phyloP scores from a whole-genome alignment of 192 early-diverging fungal genomes.

The Podila epicladia region DNA sequence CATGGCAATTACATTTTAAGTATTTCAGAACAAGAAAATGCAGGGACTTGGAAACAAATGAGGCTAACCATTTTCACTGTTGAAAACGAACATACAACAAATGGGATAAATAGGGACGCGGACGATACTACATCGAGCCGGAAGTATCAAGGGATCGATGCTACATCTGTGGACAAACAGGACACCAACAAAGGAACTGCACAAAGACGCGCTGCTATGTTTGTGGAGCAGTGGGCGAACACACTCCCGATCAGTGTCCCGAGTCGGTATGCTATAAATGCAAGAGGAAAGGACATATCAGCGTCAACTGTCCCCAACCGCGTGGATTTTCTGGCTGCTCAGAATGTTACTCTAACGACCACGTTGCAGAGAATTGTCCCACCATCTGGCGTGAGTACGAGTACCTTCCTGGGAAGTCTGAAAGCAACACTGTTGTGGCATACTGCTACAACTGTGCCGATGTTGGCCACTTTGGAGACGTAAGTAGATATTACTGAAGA shows the following conservation, averaged over 20 bases:
- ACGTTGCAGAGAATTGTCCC: constrained; percentile 38
- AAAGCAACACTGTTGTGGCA: background rate
- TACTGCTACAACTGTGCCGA: constrained; percentile 46
- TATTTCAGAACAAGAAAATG: background rate
- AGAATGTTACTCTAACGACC: constrained; percentile 9
- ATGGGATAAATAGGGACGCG: constrained; percentile 4
- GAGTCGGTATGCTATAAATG: constrained; percentile 22
- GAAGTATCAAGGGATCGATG: background rate
- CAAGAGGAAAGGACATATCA: constrained; percentile 31
- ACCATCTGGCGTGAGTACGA: constrained; percentile 38
- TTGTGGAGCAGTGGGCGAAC: constrained; percentile 30
- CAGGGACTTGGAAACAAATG: too few relatives aligned
- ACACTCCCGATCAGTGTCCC: constrained; percentile 9
- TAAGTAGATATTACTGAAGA: background rate
- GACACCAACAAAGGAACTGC: constrained; percentile 22
- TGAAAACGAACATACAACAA: too few relatives aligned
- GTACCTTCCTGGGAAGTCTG: background rate
- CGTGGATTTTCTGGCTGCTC: constrained; percentile 4
- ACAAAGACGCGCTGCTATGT: background rate
- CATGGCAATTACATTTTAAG: background rate
- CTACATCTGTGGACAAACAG: constrained; percentile 12
- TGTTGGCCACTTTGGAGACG: constrained; percentile 43
- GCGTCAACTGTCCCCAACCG: constrained; percentile 7
- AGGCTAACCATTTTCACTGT: too few relatives aligned
- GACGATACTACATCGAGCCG: constrained; percentile 34